Base-by-base conservation (phyloP, 176 grass and related monocot species). In the Elymus sibiricus region DNA sequence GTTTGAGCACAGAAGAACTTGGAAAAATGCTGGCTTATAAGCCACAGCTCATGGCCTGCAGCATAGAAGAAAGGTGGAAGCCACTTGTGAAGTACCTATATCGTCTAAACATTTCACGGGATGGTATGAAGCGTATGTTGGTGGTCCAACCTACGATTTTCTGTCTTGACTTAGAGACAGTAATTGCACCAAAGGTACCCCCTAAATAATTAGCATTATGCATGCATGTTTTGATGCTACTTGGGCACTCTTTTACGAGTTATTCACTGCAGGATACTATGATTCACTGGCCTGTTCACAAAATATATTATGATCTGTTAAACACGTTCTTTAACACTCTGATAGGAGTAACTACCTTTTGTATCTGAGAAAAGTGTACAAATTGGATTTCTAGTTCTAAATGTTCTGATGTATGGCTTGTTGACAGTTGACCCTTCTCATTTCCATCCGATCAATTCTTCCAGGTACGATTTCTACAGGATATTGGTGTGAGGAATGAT, bases 41-140 rank as follows among this genome's bases (percentile, higher is more conserved):
- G 82, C 96, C 96, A 49, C 96, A 94, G 49, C 84, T 98, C 63
- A 98, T 98, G 90, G 96, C 90, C 76, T 98, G 96, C 79, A 90
- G 93, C 75, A 92, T 98, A 62, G 86, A 98, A 88, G 93, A 98
- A 87, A 95, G 90, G 80, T 98, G 89, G 96, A 98, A 86, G 77
- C 93, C 96, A 82, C 91, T 98, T 39, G 91, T 98, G 12, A 91
- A 92, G 60, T 98, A 94, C 83, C 70, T 98, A 29, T 98, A 95
- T 84, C 93, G 94, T 79, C 81, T 98, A 63, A 91, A 91, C 80
- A 86, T 98, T 87, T 76, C 74, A 69, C 83, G 56, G 79, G 96
- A 92, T 67, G 96, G 96, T 53, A 95, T 98, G 96, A 98, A 95
- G 56, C 87, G 93, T 82, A 94, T 95, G 86, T 27, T 98, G 71